Percentiles rank a stretch among this genome's conserved stretches.
These are phyloP conservation scores for Penicillium lagena DNA, from an alignment of 495 filamentous ascomycete genomes.

Conservation along the genomic window DNA sequence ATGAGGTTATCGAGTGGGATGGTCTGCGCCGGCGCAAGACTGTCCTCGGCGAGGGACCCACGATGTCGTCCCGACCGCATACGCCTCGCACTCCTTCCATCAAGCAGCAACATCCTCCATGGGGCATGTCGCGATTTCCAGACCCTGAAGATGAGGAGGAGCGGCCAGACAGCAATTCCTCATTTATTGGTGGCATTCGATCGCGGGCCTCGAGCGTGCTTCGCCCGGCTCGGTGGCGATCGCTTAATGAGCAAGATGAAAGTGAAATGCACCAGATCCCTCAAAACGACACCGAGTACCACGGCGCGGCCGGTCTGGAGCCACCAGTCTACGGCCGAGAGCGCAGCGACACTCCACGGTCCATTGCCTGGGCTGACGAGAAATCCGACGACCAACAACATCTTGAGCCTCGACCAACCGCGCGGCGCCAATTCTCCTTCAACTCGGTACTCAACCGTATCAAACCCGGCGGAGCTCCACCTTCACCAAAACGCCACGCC, in stretches of 20 bases:
- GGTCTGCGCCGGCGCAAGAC: slow-evolving; percentile 82
- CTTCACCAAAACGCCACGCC: slow-evolving; percentile 19
- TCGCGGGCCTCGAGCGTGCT: slow-evolving; percentile 34
- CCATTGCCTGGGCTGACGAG: slow-evolving; percentile 25
- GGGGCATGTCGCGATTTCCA: slow-evolving; percentile 86
- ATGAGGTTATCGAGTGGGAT: slow-evolving; percentile 86
- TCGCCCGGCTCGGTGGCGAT: slow-evolving; percentile 24
- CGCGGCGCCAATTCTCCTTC: slow-evolving; percentile 86
- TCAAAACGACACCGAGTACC: slow-evolving; percentile 29
- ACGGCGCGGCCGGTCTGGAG: slow-evolving; percentile 15
- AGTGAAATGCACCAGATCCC: background rate
- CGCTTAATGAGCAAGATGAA: slow-evolving; percentile 25
- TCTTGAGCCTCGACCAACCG: slow-evolving; percentile 12
- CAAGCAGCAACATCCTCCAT: slow-evolving; percentile 64
- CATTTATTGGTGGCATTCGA: slow-evolving; percentile 55
- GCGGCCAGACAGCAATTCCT: slow-evolving; percentile 22
- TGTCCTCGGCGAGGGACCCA: slow-evolving; percentile 44
- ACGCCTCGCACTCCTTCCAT: slow-evolving; percentile 27
- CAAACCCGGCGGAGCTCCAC: slow-evolving; percentile 24
- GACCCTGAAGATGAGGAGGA: slow-evolving; percentile 44
- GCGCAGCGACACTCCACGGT: slow-evolving; percentile 28
- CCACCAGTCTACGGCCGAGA: slow-evolving; percentile 17
- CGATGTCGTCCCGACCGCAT: slow-evolving; percentile 19
- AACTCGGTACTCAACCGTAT: slow-evolving; percentile 65
- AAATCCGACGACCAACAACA: slow-evolving; percentile 18